phyloP scores from a whole-genome alignment of 2,329 filamentous ascomycete species.

The Ophiostoma sp. region DNA sequence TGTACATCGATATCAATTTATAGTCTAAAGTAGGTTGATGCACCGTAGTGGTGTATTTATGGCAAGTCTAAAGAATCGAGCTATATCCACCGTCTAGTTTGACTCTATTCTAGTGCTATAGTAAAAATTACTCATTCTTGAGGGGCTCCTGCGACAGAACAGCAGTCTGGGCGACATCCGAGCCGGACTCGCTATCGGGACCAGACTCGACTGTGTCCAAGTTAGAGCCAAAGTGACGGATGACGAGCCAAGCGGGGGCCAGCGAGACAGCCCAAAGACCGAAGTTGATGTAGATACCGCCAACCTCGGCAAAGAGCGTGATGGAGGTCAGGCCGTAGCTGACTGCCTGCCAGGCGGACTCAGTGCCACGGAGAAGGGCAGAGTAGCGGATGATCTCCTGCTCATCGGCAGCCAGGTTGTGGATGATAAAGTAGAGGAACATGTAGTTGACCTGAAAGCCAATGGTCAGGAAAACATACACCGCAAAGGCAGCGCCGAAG shows the following conservation, averaged over 20 bases:
- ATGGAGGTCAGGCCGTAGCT: conserved; percentile 64
- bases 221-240: conserved; percentile 48
- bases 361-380: conserved; percentile 62
- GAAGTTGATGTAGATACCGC: conserved; percentile 66
- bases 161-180: background rate
- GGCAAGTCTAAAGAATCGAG: background rate
- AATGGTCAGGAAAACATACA: conserved; percentile 62
- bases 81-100: background rate
- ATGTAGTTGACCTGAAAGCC: conserved; percentile 71
- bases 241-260: conserved; percentile 60
- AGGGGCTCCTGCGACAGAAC: background rate
- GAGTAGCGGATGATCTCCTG: conserved; percentile 63
- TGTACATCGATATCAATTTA: no score
- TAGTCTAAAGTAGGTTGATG: background rate
- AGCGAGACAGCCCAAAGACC: conserved; percentile 60
- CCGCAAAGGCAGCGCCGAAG: conserved; percentile 61
- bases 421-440: conserved; percentile 67
- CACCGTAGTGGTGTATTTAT: background rate
- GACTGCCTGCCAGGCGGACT: conserved; percentile 67
- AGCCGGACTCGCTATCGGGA: background rate
- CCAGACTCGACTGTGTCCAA: background rate
- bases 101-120: background rate
- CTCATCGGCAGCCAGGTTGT: conserved; percentile 57
- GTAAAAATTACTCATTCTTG: background rate
- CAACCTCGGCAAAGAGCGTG: conserved; percentile 57